Evolutionary conservation across 2,329 filamentous ascomycete genomes (phyloP).

Genomic region (Thielaviopsis musarum): DNA sequence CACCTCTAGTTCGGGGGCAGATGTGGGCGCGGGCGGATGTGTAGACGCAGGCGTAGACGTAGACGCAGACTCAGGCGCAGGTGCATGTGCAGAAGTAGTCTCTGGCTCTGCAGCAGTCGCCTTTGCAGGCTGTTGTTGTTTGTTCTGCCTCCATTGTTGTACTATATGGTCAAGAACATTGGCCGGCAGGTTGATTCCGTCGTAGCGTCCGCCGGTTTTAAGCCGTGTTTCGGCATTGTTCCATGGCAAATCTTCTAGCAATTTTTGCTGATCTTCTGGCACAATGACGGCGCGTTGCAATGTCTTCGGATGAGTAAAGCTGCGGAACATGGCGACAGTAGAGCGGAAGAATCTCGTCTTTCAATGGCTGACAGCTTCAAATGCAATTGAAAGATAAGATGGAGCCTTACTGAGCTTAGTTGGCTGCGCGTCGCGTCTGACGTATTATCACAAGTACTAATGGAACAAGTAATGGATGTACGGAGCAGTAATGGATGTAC

Average conservation of each 20-base stretch:
- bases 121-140: background rate
- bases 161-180: slow-evolving; percentile 1
- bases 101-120: background rate
- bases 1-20: background rate
- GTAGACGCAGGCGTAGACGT: too few species aligned
- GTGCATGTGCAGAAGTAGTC: too few species aligned
- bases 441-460: too few species aligned
- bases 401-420: too few species aligned
- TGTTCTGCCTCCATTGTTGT: background rate
- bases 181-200: slow-evolving; percentile 4
- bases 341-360: too few species aligned
- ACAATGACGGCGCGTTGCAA: background rate
- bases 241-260: background rate
- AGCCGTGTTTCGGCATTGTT: background rate
- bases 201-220: slow-evolving; percentile 1
- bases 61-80: too few species aligned
- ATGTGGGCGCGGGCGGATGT: background rate
- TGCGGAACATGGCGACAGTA: background rate
- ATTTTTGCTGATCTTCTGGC: slow-evolving; percentile 1
- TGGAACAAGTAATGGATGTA: too few species aligned
- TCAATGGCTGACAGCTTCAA: too few species aligned
- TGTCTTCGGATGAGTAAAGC: background rate
- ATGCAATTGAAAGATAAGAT: too few species aligned
- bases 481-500: too few species aligned
- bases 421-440: too few species aligned